Evolutionary conservation across 75 land plant species (phyloP).

Genomic region (Gnetum montanum): DNA sequence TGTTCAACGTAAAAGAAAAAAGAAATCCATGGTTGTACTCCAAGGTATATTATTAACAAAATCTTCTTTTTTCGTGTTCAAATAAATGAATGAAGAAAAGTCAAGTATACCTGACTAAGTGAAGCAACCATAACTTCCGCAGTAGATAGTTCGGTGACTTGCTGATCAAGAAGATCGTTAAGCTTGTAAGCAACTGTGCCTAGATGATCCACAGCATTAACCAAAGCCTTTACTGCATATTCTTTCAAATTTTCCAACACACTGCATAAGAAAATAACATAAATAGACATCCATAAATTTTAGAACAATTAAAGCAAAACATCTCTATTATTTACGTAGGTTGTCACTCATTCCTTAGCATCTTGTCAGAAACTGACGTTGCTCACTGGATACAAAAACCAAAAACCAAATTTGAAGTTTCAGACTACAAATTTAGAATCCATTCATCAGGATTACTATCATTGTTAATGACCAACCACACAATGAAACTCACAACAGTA

Average conservation of each 20-base stretch:
- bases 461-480: no score
- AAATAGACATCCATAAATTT: no score
- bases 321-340: no score
- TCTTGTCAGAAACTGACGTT: no score
- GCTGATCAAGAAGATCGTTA: slow-evolving; percentile 77
- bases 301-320: no score
- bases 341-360: no score
- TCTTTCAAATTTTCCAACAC: slow-evolving; percentile 94
- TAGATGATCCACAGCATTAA: slow-evolving; percentile 98
- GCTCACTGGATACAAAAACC: no score
- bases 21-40: not conserved
- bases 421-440: no score
- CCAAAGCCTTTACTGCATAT: slow-evolving; percentile 90
- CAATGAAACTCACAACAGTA: no score
- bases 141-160: slow-evolving; percentile 58
- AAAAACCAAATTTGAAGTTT: no score
- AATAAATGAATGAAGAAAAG: not conserved
- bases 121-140: slow-evolving; percentile 59
- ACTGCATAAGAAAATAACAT: no score
- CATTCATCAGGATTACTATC: no score
- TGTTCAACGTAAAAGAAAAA: not conserved
- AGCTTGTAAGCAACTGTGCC: slow-evolving; percentile 96
- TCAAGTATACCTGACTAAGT: slow-evolving; percentile 59
- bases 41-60: not conserved
- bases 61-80: not conserved